Evolutionary conservation across 1,139 yeast genomes (phyloP), one percentile per base, ranked within the genome.

Genomic region (Magnusiomyces suaveolens): DNA sequence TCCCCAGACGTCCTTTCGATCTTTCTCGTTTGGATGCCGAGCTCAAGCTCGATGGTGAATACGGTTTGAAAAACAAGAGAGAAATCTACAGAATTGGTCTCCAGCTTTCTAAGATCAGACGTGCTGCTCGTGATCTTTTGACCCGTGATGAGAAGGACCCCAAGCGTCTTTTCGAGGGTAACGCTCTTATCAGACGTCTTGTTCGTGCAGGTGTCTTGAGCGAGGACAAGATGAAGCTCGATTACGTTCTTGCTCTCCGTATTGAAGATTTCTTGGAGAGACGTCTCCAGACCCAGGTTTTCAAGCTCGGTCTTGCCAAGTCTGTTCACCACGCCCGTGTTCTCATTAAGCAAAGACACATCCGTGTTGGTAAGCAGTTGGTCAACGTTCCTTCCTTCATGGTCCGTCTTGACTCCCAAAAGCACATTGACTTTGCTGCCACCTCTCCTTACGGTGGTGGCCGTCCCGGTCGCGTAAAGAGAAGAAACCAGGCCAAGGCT

Each of bases 371-470:
- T 80, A 92, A 92, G 87, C 99, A 92, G 82, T 83, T 89, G 69
- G 99, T 92, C 77, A 87, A 84, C 81, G 87, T 92, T 68, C 97
- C 99, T 78, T 90, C 97, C 66, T 92, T 92, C 92, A 87, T 90
- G 83, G 99, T 92, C 66, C 94, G 99, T 83, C 86, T 92, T 77
- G 99, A 92, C 81, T 90, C 98, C 68, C 98, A 92, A 81, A 92
- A 92, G 87, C 98, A 94, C 89, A 89, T 92, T 79, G 98, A 92
- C 84, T 92, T 92, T 71, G 95, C 98, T 71, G 85, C 90, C 75
- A 88, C 87, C 77, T 92, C 98, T 67, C 98, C 99, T 78, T 92
- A 87, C 88, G 98, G 98, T 76, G 98, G 98, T 81, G 98, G 97
- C 70, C 92, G 98, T 82, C 94, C 98, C 70, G 99, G 99, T 77